Conservation (phyloP, 768 basidiomycete species). For the Pulveroboletus sp. region DNA sequence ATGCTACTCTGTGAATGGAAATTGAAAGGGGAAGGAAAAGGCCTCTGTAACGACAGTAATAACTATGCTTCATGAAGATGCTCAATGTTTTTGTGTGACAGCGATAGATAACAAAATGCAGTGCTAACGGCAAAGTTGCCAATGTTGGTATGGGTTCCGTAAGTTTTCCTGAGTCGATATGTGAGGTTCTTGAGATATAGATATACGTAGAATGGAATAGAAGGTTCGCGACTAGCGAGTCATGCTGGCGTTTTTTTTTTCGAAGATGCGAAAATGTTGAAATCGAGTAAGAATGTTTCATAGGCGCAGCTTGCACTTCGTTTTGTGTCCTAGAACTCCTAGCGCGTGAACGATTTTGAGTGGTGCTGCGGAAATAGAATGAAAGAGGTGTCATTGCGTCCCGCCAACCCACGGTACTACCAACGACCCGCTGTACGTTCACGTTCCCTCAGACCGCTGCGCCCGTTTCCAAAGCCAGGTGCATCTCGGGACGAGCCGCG, state of each 20-base stretch:
- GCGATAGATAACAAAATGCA: slow-evolving; percentile 34
- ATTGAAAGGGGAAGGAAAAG: slow-evolving; percentile 8
- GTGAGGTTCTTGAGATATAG: slow-evolving; percentile 35
- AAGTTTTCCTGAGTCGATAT: slow-evolving; percentile 29
- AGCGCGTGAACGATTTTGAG: slow-evolving; percentile 12
- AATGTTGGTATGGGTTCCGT: slow-evolving; percentile 33
- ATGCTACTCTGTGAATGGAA: slow-evolving; percentile 14
- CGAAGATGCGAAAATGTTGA: slow-evolving; percentile 22
- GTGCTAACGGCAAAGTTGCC: slow-evolving; percentile 25
- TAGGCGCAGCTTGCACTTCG: slow-evolving; percentile 25
- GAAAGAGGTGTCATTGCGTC: background rate
- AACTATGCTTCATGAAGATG: slow-evolving; percentile 25
- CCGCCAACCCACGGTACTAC: slow-evolving; percentile 14
- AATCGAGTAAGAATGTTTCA: slow-evolving; percentile 12
- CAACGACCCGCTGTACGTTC: slow-evolving; percentile 31
- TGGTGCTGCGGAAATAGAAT: slow-evolving; percentile 2
- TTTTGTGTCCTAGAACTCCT: slow-evolving; percentile 13
- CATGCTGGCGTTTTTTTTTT: slow-evolving; percentile 32
- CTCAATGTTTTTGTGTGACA: slow-evolving; percentile 29
- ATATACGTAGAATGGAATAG: slow-evolving; percentile 33
- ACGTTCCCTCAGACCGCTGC: slow-evolving; percentile 56
- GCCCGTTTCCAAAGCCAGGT: slow-evolving; percentile 60
- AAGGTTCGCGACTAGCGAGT: slow-evolving; percentile 24
- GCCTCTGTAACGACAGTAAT: slow-evolving; percentile 17
- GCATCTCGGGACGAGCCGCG: slow-evolving; percentile 40